Evolutionary conservation across 2,329 filamentous ascomycete species (phyloP).

Genomic region (Chalaropsis ovoidea): DNA sequence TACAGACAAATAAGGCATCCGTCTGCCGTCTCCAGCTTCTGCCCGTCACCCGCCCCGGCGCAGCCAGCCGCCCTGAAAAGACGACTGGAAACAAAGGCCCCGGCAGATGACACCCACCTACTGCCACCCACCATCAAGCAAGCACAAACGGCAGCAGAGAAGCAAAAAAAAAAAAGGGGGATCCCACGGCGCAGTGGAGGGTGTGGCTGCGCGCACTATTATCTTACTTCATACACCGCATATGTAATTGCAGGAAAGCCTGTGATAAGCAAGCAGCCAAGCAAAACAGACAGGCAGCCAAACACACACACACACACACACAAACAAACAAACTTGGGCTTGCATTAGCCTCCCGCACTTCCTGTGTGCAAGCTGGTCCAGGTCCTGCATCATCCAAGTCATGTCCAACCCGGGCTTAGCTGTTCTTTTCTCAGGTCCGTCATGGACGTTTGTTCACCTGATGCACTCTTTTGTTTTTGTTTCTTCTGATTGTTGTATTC

Average conservation of each 20-base stretch:
- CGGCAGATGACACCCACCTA: constrained; percentile 1
- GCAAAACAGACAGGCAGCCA: too few relatives aligned
- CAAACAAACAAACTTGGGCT: too few relatives aligned
- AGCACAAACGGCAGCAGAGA: background rate
- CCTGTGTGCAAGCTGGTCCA: background rate
- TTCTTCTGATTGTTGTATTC: background rate
- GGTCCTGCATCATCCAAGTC: background rate
- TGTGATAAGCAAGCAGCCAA: too few relatives aligned
- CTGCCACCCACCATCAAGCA: background rate
- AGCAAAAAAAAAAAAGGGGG: background rate
- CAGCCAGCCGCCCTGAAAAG: background rate
- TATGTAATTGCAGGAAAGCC: too few relatives aligned
- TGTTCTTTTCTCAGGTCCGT: background rate
- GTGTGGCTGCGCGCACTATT: too few relatives aligned
- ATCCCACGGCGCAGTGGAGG: too few relatives aligned
- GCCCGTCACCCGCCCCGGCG: too few relatives aligned
- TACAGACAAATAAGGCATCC: too few relatives aligned
- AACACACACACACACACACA: too few relatives aligned
- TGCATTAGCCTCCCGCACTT: background rate
- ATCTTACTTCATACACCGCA: too few relatives aligned
- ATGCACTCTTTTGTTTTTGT: background rate
- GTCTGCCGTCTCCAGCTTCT: too few relatives aligned
- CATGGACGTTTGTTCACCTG: background rate
- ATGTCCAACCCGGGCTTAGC: background rate
- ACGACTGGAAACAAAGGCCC: background rate